Percentiles rank a stretch among this genome's conserved stretches.
Evolutionary conservation across 805 yeast species (phyloP).

Genomic region (Ogataea corticis): DNA sequence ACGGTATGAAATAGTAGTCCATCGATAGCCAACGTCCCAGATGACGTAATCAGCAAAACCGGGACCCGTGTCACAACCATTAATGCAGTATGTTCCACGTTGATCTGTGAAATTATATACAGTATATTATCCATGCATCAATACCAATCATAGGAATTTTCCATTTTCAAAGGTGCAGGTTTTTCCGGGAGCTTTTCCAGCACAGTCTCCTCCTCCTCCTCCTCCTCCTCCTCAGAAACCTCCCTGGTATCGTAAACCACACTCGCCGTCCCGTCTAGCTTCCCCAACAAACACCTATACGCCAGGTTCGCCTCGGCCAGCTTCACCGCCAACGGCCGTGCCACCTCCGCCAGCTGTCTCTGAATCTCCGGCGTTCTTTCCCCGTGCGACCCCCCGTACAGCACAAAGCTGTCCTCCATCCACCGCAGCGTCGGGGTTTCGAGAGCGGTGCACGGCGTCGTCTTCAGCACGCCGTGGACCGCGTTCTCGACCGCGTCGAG

Average conservation of each 20-base stretch:
- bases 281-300: slow-evolving; percentile 48
- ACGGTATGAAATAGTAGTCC: too few relatives aligned
- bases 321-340: slow-evolving; percentile 35
- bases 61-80: too few relatives aligned
- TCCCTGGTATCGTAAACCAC: slow-evolving; percentile 29
- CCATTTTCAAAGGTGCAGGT: background rate
- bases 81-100: too few relatives aligned
- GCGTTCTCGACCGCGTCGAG: slow-evolving; percentile 45
- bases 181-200: background rate
- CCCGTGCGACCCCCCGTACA: slow-evolving; percentile 38
- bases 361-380: slow-evolving; percentile 41
- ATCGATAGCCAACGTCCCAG: too few relatives aligned
- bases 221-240: background rate
- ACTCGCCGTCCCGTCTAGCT: slow-evolving; percentile 40
- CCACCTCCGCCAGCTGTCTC: slow-evolving; percentile 42
- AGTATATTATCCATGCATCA: background rate
- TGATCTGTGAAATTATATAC: too few relatives aligned
- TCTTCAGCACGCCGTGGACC: too few relatives aligned
- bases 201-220: background rate
- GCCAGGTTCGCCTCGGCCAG: slow-evolving; percentile 47
- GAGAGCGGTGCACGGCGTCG: slow-evolving; percentile 3
- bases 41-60: too few relatives aligned
- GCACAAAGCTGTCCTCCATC: slow-evolving; percentile 43
- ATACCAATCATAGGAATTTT: slow-evolving; percentile 1
- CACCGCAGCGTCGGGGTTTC: slow-evolving; percentile 37